These are phyloP conservation scores for Hysterium pulicare DNA, from an alignment of 2,329 filamentous ascomycete genomes.

Conservation along the genomic window DNA sequence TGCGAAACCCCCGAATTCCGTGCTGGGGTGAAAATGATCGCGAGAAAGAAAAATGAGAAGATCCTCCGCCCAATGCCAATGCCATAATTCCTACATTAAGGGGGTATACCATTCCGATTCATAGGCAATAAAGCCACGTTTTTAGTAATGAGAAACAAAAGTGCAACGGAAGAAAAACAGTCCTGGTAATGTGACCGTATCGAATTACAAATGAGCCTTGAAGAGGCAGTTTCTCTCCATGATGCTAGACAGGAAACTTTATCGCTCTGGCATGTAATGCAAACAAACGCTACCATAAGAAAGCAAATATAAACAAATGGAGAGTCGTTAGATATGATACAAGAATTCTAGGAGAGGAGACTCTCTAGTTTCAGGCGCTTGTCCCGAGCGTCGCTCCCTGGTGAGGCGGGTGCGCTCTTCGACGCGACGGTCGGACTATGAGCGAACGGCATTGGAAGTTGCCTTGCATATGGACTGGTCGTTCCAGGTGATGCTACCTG, in stretches of 20 bases:
- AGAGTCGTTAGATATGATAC: neutral
- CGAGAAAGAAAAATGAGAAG: neutral
- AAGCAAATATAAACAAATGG: neutral
- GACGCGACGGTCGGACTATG: conserved; percentile 18
- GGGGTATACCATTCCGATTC: no score
- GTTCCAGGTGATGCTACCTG: conserved; percentile 10
- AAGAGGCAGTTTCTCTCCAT: no score
- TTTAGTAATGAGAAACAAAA: no score
- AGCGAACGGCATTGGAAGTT: conserved; percentile 29
- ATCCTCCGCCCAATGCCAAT: conserved; percentile 1
- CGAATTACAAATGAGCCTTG: no score
- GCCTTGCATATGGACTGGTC: conserved; percentile 27
- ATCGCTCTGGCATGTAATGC: no score
- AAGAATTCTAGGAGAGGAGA: conserved; percentile 24
- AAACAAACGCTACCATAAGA: neutral
- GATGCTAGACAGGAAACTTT: no score
- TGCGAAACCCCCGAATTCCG: neutral
- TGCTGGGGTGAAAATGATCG: neutral
- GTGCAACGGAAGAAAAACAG: no score
- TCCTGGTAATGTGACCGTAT: no score
- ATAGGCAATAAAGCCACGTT: no score
- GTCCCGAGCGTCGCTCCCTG: conserved; percentile 22
- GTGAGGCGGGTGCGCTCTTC: conserved; percentile 32
- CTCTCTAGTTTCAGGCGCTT: conserved; percentile 30
- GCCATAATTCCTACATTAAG: conserved; percentile 2